phyloP scores from a whole-genome alignment of 2,329 filamentous ascomycete species.

The Aureobasidium melanogenum region DNA sequence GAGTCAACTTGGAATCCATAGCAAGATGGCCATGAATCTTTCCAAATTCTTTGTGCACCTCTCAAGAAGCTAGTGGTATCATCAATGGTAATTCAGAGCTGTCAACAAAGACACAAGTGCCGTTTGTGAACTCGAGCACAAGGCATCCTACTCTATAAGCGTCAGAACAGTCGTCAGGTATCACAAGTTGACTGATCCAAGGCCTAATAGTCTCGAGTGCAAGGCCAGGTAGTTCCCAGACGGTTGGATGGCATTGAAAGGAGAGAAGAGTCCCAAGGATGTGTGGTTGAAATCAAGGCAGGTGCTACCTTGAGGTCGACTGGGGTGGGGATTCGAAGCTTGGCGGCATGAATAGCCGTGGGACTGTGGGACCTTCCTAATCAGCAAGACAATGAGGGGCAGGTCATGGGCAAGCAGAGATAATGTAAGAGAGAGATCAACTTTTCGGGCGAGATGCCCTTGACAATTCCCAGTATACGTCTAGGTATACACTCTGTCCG shows the following conservation, averaged over 20 bases:
- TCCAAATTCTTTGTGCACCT: neutral
- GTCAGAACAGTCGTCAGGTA: neutral
- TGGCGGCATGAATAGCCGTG: neutral
- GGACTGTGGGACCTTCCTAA: slow-evolving; percentile 5
- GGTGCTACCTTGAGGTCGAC: neutral
- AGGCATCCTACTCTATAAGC: neutral
- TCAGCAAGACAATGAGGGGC: neutral
- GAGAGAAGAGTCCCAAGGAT: neutral
- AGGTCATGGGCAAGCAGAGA: neutral
- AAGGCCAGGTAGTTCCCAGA: neutral
- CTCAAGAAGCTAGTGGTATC: neutral
- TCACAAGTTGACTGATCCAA: neutral
- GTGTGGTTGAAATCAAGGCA: neutral
- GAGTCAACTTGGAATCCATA: neutral
- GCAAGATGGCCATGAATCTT: neutral
- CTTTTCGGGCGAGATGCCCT: slow-evolving; percentile 6
- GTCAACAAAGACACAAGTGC: neutral
- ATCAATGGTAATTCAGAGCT: neutral
- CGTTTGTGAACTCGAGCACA: neutral
- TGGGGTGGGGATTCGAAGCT: neutral
- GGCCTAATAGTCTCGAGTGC: neutral
- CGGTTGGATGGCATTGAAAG: neutral
- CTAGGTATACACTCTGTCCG: neutral
- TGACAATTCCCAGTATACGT: neutral
- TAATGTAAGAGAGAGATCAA: neutral